Evolutionary conservation across 805 yeast species (phyloP), one percentile per base, ranked within the genome.

Genomic region (Candida maltosa): DNA sequence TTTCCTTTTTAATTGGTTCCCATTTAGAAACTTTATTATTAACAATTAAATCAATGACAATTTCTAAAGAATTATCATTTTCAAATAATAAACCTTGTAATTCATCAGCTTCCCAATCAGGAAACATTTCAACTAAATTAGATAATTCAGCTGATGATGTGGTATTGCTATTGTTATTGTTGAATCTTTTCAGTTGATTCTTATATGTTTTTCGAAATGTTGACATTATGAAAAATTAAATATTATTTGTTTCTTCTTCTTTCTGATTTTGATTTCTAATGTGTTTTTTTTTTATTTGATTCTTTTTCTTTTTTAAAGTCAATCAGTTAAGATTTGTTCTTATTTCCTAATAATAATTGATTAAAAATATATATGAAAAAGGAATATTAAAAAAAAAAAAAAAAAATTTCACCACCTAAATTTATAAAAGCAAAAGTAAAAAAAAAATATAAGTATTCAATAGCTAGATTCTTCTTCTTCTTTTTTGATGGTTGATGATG

Each of bases 41-140:
- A 38, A 94, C 81, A 61, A 93, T 89, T 59, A 87, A 81, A 54
- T 83, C 89, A 45, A 87, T 82, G 45, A 93, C 86, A 29, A 76
- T 73, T 54, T 83, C 94, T 47, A 88, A 69, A 55, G 84, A 88
- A 44, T 79, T 71, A 70, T 48, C 58, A 51, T 82, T 76, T 62
- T 93, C 97, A 39, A 71, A 70, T 48, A 89, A 78, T 40, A 87
- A 78, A 35, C 82, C 76, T 30, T 70, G 64, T 55, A 93, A 77
- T 56, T 93, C 98, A 19, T 85, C 95, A 36, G 74, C 70, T 31
- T 85, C 75, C 98, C 98, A 93, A 56, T 86, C 96, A 29, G 97
- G 95, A 67, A 93, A 89, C 69, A 93, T 72, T 62, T 91, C 97
- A 33, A 72, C 60, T 48, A 91, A 75, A 24, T 84, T 76, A 76